Percentiles rank a stretch among this genome's conserved stretches.
These are phyloP conservation scores for Trametes hirsuta DNA, from an alignment of 1,284 basidiomycete genomes.

Conservation along the genomic window DNA sequence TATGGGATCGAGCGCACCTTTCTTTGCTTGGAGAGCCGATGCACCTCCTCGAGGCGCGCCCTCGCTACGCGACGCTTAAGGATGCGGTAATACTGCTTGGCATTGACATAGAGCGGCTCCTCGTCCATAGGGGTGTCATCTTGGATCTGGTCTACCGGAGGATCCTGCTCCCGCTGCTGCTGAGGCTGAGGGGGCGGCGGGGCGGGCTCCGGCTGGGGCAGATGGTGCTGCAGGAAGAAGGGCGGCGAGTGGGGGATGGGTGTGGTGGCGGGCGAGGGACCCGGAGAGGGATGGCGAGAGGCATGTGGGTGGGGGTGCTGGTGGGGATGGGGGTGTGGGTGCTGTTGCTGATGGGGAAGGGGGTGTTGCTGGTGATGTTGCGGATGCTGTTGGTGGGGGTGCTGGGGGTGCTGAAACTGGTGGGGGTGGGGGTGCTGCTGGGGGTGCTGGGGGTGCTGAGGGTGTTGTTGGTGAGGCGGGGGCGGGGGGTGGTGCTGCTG, in stretches of 20 bases:
- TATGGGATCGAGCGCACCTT: conserved; percentile 61
- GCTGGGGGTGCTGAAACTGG: conserved; percentile 27
- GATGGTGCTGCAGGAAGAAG: conserved; percentile 33
- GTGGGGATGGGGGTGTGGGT: conserved; percentile 24
- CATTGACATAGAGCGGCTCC: conserved; percentile 96
- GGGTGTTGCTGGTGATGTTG: conserved; percentile 17
- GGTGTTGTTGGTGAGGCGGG: background rate
- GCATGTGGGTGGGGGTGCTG: conserved; percentile 27
- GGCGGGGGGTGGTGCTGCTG: conserved; percentile 31
- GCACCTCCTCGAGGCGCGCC: conserved; percentile 89
- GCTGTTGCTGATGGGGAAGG: conserved; percentile 12
- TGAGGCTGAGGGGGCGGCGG: conserved; percentile 21
- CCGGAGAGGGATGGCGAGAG: conserved; percentile 33
- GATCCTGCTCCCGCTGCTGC: conserved; percentile 32
- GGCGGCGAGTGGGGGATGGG: conserved; percentile 30
- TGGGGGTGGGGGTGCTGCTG: conserved; percentile 17
- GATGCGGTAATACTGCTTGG: conserved; percentile 97
- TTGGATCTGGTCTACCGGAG: conserved; percentile 38
- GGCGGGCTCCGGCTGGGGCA: conserved; percentile 17
- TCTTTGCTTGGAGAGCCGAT: conserved; percentile 86
- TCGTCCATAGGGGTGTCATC: conserved; percentile 68
- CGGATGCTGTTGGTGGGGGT: conserved; percentile 17
- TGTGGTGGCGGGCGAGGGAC: conserved; percentile 28
- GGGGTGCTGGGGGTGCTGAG: background rate
- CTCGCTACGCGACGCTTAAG: conserved; percentile 89